A percentile compares a stretch with the other conserved stretches of the same genome.
Conservation (phyloP, 768 basidiomycete species). For the Tulasnella sp. region DNA sequence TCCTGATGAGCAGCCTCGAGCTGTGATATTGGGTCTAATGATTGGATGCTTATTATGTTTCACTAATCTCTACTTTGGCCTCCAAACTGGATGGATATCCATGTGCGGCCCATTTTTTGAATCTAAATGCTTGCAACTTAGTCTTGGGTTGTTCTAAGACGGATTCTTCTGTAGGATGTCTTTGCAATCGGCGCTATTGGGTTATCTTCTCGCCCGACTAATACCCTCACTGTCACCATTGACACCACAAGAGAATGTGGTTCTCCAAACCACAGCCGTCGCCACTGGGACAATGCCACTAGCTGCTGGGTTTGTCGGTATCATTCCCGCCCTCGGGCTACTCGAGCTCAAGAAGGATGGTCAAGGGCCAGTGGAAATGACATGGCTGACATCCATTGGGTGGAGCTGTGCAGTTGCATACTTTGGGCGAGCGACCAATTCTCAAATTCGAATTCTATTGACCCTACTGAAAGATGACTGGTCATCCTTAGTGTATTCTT, state of each 20-base stretch:
- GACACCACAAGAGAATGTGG: slow-evolving; percentile 86
- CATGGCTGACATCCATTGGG: slow-evolving; percentile 59
- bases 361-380: slow-evolving; percentile 58
- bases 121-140: slow-evolving; percentile 13
- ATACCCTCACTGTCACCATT: slow-evolving; percentile 48
- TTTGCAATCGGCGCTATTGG: slow-evolving; percentile 85
- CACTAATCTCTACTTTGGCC: slow-evolving; percentile 81
- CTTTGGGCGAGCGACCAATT: slow-evolving; percentile 52
- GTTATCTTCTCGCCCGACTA: slow-evolving; percentile 71
- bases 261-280: slow-evolving; percentile 90
- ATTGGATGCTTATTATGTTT: slow-evolving; percentile 86
- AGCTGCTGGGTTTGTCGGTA: slow-evolving; percentile 83
- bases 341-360: slow-evolving; percentile 70
- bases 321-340: slow-evolving; percentile 78
- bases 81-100: slow-evolving; percentile 85
- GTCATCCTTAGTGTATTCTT: slow-evolving; percentile 63
- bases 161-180: slow-evolving; percentile 64
- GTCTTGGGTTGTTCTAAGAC: slow-evolving; percentile 24
- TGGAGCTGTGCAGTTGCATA: slow-evolving; percentile 92
- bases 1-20: slow-evolving; percentile 30
- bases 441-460: background rate
- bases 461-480: slow-evolving; percentile 12
- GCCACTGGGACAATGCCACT: slow-evolving; percentile 88
- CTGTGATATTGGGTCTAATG: slow-evolving; percentile 64
- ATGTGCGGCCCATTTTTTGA: slow-evolving; percentile 43